phyloP scores from a whole-genome alignment of 2,329 filamentous ascomycete species.

The Pseudogymnoascus sp. region DNA sequence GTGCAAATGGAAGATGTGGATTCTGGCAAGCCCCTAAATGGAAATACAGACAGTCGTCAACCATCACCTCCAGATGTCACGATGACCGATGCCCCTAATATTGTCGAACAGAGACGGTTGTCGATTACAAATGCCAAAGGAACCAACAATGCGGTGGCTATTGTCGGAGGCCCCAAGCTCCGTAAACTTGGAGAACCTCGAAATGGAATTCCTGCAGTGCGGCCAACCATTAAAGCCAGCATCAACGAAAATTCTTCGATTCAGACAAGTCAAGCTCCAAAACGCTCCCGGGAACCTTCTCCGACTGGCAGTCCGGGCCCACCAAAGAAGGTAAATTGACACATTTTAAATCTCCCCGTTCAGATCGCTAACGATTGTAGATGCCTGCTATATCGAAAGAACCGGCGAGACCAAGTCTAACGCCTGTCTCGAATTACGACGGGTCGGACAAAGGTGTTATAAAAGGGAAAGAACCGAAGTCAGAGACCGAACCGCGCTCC shows the following conservation, averaged over 20 bases:
- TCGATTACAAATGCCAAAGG: neutral
- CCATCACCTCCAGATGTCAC: neutral
- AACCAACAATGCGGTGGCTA: neutral
- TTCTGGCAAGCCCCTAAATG: neutral
- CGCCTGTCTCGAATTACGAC: neutral
- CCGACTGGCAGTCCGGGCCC: neutral
- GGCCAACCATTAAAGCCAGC: neutral
- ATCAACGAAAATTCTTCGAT: neutral
- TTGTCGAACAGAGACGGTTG: neutral
- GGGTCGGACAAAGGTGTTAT: neutral
- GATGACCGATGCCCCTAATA: conserved; percentile 1
- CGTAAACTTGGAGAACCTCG: neutral
- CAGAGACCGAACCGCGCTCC: neutral
- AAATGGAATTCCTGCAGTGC: neutral
- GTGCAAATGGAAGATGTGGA: conserved; percentile 2
- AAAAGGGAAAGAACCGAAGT: neutral
- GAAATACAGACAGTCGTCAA: neutral
- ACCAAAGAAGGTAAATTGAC: neutral
- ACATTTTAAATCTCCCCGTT: neutral
- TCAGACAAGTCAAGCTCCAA: neutral
- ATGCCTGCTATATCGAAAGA: neutral
- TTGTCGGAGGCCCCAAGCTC: neutral
- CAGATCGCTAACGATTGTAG: neutral
- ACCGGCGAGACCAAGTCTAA: neutral
- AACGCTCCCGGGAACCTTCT: neutral